These are phyloP conservation scores for Silene coronaria DNA, from an alignment of 179 eudicot species.

Conservation along the genomic window DNA sequence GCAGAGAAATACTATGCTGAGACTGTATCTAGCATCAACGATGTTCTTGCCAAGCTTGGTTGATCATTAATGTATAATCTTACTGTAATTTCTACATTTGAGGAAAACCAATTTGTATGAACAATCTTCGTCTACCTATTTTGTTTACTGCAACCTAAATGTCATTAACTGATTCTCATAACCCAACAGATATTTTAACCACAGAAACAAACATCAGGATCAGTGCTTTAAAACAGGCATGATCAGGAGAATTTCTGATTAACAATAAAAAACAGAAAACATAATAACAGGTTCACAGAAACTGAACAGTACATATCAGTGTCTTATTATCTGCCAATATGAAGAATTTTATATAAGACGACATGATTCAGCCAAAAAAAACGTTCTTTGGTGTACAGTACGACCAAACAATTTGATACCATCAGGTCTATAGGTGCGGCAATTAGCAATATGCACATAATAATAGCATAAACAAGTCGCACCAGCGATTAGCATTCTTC, in stretches of 20 bases:
- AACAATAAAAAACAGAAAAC: not conserved
- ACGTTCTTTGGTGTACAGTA: not conserved
- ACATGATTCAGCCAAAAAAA: not conserved
- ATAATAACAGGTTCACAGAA: not conserved
- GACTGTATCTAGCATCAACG: constrained; percentile 57
- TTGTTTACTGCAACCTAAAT: not conserved
- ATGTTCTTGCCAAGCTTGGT: constrained; percentile 63
- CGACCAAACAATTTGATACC: not conserved
- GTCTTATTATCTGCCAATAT: too few species aligned
- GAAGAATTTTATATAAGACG: not conserved
- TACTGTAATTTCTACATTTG: constrained; percentile 19
- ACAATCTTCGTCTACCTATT: constrained; percentile 8
- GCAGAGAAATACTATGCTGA: constrained; percentile 88
- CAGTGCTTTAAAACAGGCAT: too few species aligned
- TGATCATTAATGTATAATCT: constrained; percentile 36
- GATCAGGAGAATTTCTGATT: not conserved
- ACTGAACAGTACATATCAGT: too few species aligned
- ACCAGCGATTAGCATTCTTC: not conserved
- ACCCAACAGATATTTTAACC: not conserved
- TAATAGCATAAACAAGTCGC: not conserved
- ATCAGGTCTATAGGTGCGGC: not conserved
- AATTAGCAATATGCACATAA: not conserved
- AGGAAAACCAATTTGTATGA: constrained; percentile 17
- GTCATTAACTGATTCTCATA: not conserved
- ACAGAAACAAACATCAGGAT: not conserved